Evolutionary conservation across 495 filamentous ascomycete genomes (phyloP), one percentile per base, ranked within the genome.

Genomic region (Tetracladium setigerum): DNA sequence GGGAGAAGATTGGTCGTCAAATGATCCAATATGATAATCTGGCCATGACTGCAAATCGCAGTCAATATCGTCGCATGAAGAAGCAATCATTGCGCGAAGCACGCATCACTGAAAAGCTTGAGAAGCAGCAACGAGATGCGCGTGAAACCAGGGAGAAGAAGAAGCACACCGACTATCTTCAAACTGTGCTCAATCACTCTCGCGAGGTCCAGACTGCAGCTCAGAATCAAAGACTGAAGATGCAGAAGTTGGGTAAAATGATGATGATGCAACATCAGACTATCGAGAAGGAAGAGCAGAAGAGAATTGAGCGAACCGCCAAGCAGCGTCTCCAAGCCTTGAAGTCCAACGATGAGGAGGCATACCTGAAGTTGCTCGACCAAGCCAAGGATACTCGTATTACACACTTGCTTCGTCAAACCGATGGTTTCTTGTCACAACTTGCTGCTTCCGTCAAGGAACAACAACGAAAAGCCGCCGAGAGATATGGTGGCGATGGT

Each of bases 351-450:
- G 91, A 98, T 66, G 92, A 98, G 72, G 92, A 95, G 64, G 94
- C 92, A 0, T 98, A 98, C 61, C 72, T 97, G 58, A 96, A 95
- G 62, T 72, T 98, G 53, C 81, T 98, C 53, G 92, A 90, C 60
- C 90, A 98, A 62, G 94, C 92, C 49, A 98, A 98, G 71, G 92
- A 98, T 72, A 95, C 89, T 16, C 91, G 92, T 81, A 97, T 98
- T 56, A 92, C 94, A 13, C 92, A 98, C 62, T 74, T 98, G 49
- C 79, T 98, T 30, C 86, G 83, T 53, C 92, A 98, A 67, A 98
- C 92, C 30, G 91, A 98, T 63, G 89, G 87, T 39, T 98, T 97
- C 77, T 76, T 98, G 65, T 84, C 89, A 45, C 90, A 96, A 65
- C 87, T 98, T 46, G 90, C 94, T 15, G 78, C 82, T 3, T 96